Base-by-base conservation (phyloP, 164 flowering plant genomes). In the Euptelea pleiosperma region DNA sequence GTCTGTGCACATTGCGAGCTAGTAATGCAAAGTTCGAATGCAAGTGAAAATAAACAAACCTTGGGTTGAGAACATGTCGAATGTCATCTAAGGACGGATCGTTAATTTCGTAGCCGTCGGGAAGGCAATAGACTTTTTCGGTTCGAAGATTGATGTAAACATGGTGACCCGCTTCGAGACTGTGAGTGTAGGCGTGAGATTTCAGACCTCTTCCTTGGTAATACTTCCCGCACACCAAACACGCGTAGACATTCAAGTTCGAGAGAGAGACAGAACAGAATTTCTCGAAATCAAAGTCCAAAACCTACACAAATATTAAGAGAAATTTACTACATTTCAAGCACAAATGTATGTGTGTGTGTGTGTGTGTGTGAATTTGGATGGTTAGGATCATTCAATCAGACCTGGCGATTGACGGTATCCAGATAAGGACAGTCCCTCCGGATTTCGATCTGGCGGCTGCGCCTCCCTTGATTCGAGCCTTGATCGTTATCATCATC, bases 351-450 rank as follows among this genome's bases (percentile, higher is more conserved):
- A n/a, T n/a, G n/a, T n/a, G n/a, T n/a, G n/a, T n/a, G n/a, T n/a
- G n/a, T n/a, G n/a, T n/a, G n/a, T n/a, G n/a, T n/a, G n/a, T n/a
- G n/a, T n/a, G n/a, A n/a, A n/a, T n/a, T n/a, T n/a, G n/a, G n/a
- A n/a, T n/a, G n/a, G n/a, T n/a, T n/a, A n/a, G n/a, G n/a, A n/a
- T n/a, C n/a, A n/a, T n/a, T n/a, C n/a, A n/a, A n/a, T n/a, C n/a
- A n/a, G n/a, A 91, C 99, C 99, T 94, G 97, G 47, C 99, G 90
- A 68, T 94, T 94, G 34, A 94, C 99, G 29, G 97, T 91, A 73
- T 94, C 99, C 49, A 94, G 84, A 70, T 94, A 91, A 16, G 99
- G 99, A 40, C 99, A 94, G 58, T 91, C 99, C 65, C 88, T 81
- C 8, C 99, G 73, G 21, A 83, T 46, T 63, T 85, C 97, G 56